Conservation (phyloP, 2,329 filamentous ascomycete genomes). For the Aspergillus unguis region DNA sequence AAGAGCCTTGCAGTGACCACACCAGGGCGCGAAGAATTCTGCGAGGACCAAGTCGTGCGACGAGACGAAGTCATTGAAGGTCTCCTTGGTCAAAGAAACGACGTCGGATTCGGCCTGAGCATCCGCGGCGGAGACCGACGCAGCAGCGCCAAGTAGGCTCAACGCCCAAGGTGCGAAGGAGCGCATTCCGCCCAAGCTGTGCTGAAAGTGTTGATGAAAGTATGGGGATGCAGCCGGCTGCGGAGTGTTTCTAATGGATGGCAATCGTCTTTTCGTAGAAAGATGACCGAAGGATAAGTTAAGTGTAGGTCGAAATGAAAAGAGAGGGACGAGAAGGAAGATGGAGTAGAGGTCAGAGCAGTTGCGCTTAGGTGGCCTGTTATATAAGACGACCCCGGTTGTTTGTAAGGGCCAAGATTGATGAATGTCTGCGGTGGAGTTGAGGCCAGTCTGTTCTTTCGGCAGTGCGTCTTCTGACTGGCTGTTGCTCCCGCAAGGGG, state of each 20-base stretch:
- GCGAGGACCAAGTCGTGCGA: slow-evolving; percentile 85
- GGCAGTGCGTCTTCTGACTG: slow-evolving; percentile 26
- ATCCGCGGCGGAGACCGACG: slow-evolving; percentile 35
- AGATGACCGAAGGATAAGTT: not conserved
- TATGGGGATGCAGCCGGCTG: slow-evolving; percentile 1
- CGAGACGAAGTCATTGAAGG: slow-evolving; percentile 82
- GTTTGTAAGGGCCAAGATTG: slow-evolving; percentile 10
- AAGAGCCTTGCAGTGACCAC: slow-evolving; percentile 97
- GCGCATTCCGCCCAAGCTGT: slow-evolving; percentile 30
- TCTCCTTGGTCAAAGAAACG: slow-evolving; percentile 76
- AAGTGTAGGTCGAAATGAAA: not conserved
- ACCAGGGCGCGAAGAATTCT: slow-evolving; percentile 98
- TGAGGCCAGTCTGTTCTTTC: slow-evolving; percentile 46
- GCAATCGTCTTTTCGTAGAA: slow-evolving; percentile 4
- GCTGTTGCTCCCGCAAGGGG: slow-evolving; percentile 25
- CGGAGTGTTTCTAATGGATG: not conserved
- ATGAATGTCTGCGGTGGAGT: slow-evolving; percentile 19
- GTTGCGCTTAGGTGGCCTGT: slow-evolving; percentile 9
- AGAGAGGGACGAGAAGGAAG: not conserved
- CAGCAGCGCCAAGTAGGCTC: slow-evolving; percentile 38
- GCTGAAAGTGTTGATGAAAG: not conserved
- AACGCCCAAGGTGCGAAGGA: slow-evolving; percentile 39
- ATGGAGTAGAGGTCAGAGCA: slow-evolving; percentile 6
- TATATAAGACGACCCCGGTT: slow-evolving; percentile 11
- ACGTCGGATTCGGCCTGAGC: slow-evolving; percentile 65